Base-by-base conservation (phyloP, 176 grass and related monocot species). In the Cenchrus purpureus region DNA sequence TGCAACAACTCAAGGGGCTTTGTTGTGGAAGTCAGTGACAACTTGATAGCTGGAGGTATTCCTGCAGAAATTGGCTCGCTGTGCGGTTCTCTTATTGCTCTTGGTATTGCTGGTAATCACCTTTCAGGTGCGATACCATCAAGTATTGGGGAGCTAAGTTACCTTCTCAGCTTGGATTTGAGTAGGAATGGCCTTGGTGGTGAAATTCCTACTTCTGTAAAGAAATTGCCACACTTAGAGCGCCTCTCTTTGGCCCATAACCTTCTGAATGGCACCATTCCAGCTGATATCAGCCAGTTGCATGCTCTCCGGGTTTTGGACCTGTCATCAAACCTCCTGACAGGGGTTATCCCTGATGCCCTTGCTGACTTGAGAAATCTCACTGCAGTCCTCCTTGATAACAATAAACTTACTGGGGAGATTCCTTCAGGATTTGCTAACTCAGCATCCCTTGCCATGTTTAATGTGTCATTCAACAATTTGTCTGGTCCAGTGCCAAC, bases 381-480 rank as follows among this genome's bases (percentile, higher is more conserved):
- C 40, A 91, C 86, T 68, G 81, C 72, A 45, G 86, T 99, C 65
- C 62, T 91, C 58, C 97, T 99, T 85, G 85, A 94, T 62, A 96
- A 99, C 73, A 99, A 99, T 80, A 96, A 91, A 44, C 91, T 99
- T 89, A 92, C 93, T 68, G 93, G 97, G 68, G 86, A 89, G 65
- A 96, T 96, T 64, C 97, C 93, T 48, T 86, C 77, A 7, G 86
- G 79, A 34, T 94, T 99, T 74, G 86, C 90, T 29, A 88, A 85
- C n/a, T 76, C 68, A 37, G 63, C 86, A 79, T 91, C 86, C 5
- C 88, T 96, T 77, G 77, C 88, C 20, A 25, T 29, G 22, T 99
- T 99, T 68, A 99, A 99, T 83, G 81, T 94, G 55, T 99, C 97
- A 58, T 99, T 92, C 89, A 99, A 99, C 78, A 99, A 99, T 87